Evolutionary conservation across 1,284 basidiomycete species (phyloP), one percentile per base, ranked within the genome.

Genomic region (Ustilago lituana): DNA sequence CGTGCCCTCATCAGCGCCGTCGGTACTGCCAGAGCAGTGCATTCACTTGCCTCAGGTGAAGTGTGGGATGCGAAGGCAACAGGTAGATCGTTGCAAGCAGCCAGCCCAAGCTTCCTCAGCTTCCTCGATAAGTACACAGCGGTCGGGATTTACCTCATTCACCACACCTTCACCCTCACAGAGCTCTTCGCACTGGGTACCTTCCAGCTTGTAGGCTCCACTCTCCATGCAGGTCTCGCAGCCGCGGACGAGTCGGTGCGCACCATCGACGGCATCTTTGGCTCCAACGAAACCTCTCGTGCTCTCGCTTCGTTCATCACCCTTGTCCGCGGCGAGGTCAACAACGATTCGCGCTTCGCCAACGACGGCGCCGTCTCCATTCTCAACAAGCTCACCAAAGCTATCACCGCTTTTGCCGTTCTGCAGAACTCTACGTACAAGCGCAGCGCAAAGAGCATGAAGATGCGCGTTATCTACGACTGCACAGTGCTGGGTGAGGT

Each of bases 181-280:
- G 85, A 86, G 62, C 82, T 86, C 24, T 85, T 86, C 62, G 76
- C 85, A 39, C 85, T 86, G 84, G 83, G 84, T 24, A 83, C 84
- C 5, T 84, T 86, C 73, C 83, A 84, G 71, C 81, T 86, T 46
- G 84, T 61, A 5, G 49, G 51, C 9, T 44, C 50, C 36, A 50
- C 52, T 12, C 33, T 78, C 44, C 60, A 55, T 19, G 70, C 61
- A 6, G 73, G 73, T 15, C 47, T 76, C 2, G 51, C 51, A 9
- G 84, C 84, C 11, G 85, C 85, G 0, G 83, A 85, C 58, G 85
- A 85, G 61, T 84, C 83, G 2, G 85, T 86, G 17, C 80, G 83
- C 8, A 77, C 85, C 38, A 81, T 86, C 58, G 85, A 86, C 67
- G 80, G 82, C 23, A 76, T 86, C 43, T 86, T 86, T 70, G 85